Conservation (phyloP, 2,329 filamentous ascomycete species). For the Meredithiella fracta region DNA sequence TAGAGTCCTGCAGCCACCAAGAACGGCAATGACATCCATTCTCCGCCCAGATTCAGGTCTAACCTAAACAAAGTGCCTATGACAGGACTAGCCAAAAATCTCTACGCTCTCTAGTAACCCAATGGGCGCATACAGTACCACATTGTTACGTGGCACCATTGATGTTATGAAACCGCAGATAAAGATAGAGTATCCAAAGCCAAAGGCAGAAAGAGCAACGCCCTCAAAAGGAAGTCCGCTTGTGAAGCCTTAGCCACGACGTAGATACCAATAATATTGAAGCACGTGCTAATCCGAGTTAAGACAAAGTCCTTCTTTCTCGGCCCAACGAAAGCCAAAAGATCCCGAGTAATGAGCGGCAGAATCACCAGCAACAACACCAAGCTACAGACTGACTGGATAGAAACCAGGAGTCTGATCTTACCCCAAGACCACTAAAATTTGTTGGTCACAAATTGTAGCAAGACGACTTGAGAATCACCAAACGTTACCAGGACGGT, state of each 20-base stretch:
- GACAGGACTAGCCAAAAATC: constrained; percentile 14
- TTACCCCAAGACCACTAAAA: constrained; percentile 17
- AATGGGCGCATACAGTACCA: constrained; percentile 15
- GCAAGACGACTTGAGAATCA: constrained; percentile 15
- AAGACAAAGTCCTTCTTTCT: constrained; percentile 14
- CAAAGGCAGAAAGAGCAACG: constrained; percentile 11
- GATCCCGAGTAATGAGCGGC: constrained; percentile 2
- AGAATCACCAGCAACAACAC: constrained; percentile 10
- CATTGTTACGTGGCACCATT: constrained; percentile 14
- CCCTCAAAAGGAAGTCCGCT: constrained; percentile 10
- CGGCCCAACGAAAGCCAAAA: constrained; percentile 4
- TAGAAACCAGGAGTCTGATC: constrained; percentile 10
- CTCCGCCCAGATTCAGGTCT: constrained; percentile 12
- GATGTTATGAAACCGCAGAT: constrained; percentile 16
- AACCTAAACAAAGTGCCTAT: constrained; percentile 15
- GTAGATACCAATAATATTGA: constrained; percentile 14
- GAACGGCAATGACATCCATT: constrained; percentile 15
- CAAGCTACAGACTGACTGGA: constrained; percentile 12
- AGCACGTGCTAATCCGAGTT: constrained; percentile 15
- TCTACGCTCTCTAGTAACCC: constrained; percentile 15
- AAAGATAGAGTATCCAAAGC: constrained; percentile 14
- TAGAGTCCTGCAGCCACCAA: constrained; percentile 13
- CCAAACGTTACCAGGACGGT: constrained; percentile 12
- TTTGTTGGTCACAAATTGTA: constrained; percentile 19
- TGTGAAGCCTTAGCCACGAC: constrained; percentile 10